phyloP scores from a whole-genome alignment of 2,329 filamentous ascomycete species.

The Pyricularia sp. region DNA sequence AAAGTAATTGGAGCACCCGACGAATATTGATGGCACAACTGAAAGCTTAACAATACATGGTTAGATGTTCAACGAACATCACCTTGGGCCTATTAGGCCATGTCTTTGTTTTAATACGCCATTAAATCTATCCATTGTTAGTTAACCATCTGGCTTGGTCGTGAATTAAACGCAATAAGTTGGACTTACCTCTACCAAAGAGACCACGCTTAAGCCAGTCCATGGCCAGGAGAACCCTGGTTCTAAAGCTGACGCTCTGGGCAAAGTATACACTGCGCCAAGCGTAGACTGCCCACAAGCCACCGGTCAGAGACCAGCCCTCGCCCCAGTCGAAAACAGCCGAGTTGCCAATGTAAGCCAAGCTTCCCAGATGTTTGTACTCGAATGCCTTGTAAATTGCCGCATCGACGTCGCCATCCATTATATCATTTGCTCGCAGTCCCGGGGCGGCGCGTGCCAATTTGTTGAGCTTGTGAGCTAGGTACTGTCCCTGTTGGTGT shows the following conservation, averaged over 20 bases:
- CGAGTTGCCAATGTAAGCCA: conserved; percentile 94
- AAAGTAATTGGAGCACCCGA: background rate
- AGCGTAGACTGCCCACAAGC: conserved; percentile 86
- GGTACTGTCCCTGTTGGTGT: conserved; percentile 89
- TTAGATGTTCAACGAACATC: background rate
- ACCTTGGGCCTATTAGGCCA: background rate
- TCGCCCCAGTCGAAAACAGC: conserved; percentile 85
- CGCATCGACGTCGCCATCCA: conserved; percentile 84
- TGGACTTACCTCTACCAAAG: conserved; percentile 79
- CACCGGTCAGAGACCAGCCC: conserved; percentile 70
- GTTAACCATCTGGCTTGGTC: background rate
- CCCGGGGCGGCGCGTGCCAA: conserved; percentile 70
- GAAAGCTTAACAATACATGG: background rate
- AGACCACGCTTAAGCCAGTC: conserved; percentile 96
- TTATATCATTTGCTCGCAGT: conserved; percentile 67
- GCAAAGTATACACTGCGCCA: conserved; percentile 97
- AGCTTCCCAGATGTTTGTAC: conserved; percentile 81
- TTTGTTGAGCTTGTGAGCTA: conserved; percentile 90
- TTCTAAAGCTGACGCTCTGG: conserved; percentile 89
- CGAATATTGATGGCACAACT: background rate
- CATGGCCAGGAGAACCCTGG: conserved; percentile 84
- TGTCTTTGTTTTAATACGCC: conserved; percentile 17
- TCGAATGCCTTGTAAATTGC: conserved; percentile 91
- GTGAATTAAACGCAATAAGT: background rate
- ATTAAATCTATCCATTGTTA: conserved; percentile 21